Percentiles rank a stretch among this genome's conserved stretches.
Evolutionary conservation across 2,329 filamentous ascomycete genomes (phyloP).

Genomic region (Claviceps pusilla): DNA sequence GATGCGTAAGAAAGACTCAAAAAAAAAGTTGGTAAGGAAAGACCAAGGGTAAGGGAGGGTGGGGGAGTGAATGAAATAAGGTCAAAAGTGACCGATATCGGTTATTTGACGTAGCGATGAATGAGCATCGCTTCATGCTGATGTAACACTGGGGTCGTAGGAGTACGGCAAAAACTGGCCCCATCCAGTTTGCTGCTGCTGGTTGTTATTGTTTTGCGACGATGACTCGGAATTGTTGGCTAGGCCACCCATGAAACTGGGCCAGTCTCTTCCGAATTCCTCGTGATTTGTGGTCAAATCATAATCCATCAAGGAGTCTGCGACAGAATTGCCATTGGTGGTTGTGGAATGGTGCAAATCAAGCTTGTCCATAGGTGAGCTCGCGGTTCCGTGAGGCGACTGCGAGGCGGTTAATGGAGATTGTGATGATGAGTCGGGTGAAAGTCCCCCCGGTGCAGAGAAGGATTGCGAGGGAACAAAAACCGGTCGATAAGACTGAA

Average conservation of each 20-base stretch:
- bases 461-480: slow-evolving; percentile 20
- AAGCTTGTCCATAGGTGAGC: slow-evolving; percentile 20
- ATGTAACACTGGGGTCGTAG: slow-evolving; percentile 2
- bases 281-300: slow-evolving; percentile 17
- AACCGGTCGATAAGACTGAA: slow-evolving; percentile 18
- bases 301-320: slow-evolving; percentile 27
- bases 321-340: slow-evolving; percentile 10
- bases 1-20: neutral
- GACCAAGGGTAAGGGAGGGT: neutral
- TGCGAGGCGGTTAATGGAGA: slow-evolving; percentile 19
- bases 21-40: neutral
- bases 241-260: slow-evolving; percentile 21
- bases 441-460: slow-evolving; percentile 13
- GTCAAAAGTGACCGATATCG: neutral
- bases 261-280: slow-evolving; percentile 28
- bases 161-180: slow-evolving; percentile 3
- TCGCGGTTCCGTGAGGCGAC: slow-evolving; percentile 14
- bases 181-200: slow-evolving; percentile 2
- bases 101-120: neutral
- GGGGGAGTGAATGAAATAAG: neutral
- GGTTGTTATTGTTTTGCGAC: slow-evolving; percentile 10
- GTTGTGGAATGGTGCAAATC: slow-evolving; percentile 17
- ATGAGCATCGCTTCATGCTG: neutral
- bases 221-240: slow-evolving; percentile 17
- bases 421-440: slow-evolving; percentile 19